phyloP scores from a whole-genome alignment of 495 filamentous ascomycete species.

The Podospora comata region DNA sequence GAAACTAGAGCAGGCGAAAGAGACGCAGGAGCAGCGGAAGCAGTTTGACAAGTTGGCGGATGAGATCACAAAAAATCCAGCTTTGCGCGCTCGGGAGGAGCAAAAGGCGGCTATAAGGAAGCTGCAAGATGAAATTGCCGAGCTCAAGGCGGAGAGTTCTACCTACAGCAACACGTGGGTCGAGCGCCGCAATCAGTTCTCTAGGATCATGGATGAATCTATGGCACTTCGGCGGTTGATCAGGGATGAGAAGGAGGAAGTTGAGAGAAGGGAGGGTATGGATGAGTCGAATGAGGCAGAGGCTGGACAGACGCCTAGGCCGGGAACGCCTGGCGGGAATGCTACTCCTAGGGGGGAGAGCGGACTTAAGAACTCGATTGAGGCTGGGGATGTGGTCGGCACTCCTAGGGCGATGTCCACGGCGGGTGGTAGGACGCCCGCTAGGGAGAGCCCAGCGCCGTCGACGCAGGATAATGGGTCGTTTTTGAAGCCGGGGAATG shows the following conservation, averaged over 20 bases:
- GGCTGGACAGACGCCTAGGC: constrained; percentile 41
- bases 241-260: constrained; percentile 92
- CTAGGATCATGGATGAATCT: constrained; percentile 84
- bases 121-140: constrained; percentile 80
- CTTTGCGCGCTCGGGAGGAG: constrained; percentile 78
- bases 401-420: constrained; percentile 48
- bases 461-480: constrained; percentile 26
- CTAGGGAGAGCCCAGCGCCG: constrained; percentile 50
- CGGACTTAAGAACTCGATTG: constrained; percentile 38
- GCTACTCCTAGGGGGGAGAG: constrained; percentile 41
- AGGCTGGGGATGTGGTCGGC: constrained; percentile 38
- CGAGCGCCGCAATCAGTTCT: constrained; percentile 84
- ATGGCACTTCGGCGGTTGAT: constrained; percentile 81
- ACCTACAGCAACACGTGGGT: constrained; percentile 81
- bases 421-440: constrained; percentile 63
- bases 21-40: constrained; percentile 72
- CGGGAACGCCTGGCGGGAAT: constrained; percentile 38
- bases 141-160: constrained; percentile 78
- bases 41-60: constrained; percentile 83
- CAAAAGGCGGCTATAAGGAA: constrained; percentile 74
- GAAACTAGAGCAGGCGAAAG: constrained; percentile 73
- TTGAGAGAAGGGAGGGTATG: constrained; percentile 70
- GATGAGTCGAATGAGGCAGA: constrained; percentile 68
- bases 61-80: constrained; percentile 76
- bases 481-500: constrained; percentile 40